Percentiles rank a stretch among this genome's conserved stretches.
These are phyloP conservation scores for Aspergillus heteromorphus DNA, from an alignment of 495 filamentous ascomycete genomes.

Conservation along the genomic window DNA sequence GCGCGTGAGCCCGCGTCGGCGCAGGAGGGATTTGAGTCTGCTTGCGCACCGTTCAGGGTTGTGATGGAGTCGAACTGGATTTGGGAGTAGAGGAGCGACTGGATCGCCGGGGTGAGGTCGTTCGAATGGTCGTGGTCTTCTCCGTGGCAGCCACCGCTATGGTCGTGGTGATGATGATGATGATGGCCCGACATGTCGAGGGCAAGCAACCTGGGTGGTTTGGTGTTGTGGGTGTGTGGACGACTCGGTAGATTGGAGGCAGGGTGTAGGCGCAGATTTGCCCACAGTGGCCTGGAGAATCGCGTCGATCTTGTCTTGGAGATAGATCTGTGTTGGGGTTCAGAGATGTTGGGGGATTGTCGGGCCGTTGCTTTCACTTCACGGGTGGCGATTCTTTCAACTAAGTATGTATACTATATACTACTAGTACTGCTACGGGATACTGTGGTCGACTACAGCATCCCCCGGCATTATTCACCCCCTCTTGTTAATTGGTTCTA, in stretches of 20 bases:
- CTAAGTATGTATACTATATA: too few relatives aligned
- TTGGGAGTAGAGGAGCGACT: slow-evolving; percentile 82
- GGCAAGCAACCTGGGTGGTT: not conserved
- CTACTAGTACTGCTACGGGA: too few relatives aligned
- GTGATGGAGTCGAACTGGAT: slow-evolving; percentile 81
- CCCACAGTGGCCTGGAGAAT: too few relatives aligned
- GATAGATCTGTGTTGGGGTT: not conserved
- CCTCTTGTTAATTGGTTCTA: not conserved
- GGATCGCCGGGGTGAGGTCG: slow-evolving; percentile 83
- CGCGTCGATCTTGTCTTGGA: too few relatives aligned
- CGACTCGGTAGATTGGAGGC: not conserved
- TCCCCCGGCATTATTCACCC: too few relatives aligned
- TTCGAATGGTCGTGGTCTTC: slow-evolving; percentile 74
- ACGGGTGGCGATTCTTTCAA: not conserved
- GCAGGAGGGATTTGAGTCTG: not conserved
- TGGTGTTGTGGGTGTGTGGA: not conserved
- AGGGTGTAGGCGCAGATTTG: not conserved
- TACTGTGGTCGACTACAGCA: too few relatives aligned
- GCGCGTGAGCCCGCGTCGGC: not conserved
- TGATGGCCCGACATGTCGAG: slow-evolving; percentile 37
- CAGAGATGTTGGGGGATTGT: not conserved
- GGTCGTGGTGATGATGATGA: slow-evolving; percentile 34
- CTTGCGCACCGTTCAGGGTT: slow-evolving; percentile 66
- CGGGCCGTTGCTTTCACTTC: too few relatives aligned
- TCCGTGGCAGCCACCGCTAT: slow-evolving; percentile 37